Conservation (phyloP, 1,139 yeast genomes). For the Geotrichum cucujoidarum region DNA sequence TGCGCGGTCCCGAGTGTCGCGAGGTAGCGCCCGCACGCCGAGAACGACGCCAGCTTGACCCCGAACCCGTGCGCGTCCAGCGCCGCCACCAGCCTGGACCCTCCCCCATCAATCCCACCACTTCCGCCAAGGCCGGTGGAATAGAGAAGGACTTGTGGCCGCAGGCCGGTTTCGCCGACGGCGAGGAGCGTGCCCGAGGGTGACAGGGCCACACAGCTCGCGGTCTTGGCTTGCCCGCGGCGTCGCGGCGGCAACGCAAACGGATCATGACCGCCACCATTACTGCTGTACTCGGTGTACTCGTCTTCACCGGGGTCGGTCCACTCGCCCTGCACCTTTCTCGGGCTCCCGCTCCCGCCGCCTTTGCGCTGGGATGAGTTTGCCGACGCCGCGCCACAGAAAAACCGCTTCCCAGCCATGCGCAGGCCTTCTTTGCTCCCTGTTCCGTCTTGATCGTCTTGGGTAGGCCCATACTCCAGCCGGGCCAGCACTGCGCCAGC, state of each 20-base stretch:
- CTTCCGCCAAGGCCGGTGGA: constrained; percentile 48
- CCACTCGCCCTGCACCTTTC: too few relatives aligned
- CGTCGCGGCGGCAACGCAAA: too few relatives aligned
- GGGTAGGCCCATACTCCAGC: constrained; percentile 16
- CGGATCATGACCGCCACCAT: too few relatives aligned
- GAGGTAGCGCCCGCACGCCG: constrained; percentile 51
- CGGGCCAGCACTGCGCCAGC: constrained; percentile 59
- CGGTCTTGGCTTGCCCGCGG: constrained; percentile 49
- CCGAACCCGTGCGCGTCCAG: constrained; percentile 64
- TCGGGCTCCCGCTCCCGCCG: too few relatives aligned
- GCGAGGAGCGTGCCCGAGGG: constrained; percentile 52
- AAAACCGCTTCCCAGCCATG: constrained; percentile 10
- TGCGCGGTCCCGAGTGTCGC: constrained; percentile 59
- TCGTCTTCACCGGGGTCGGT: too few relatives aligned
- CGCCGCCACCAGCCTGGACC: too few relatives aligned
- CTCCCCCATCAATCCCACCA: too few relatives aligned
- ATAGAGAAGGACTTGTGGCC: constrained; percentile 56
- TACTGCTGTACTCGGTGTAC: too few relatives aligned
- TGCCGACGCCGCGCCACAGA: too few relatives aligned
- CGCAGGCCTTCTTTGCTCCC: neutral
- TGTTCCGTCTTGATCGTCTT: too few relatives aligned
- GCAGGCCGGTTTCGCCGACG: constrained; percentile 63
- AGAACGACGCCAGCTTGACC: constrained; percentile 49
- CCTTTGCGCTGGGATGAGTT: too few relatives aligned
- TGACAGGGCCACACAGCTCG: constrained; percentile 53